Conservation (phyloP, 306 rosid species). For the Castanea sativa region DNA sequence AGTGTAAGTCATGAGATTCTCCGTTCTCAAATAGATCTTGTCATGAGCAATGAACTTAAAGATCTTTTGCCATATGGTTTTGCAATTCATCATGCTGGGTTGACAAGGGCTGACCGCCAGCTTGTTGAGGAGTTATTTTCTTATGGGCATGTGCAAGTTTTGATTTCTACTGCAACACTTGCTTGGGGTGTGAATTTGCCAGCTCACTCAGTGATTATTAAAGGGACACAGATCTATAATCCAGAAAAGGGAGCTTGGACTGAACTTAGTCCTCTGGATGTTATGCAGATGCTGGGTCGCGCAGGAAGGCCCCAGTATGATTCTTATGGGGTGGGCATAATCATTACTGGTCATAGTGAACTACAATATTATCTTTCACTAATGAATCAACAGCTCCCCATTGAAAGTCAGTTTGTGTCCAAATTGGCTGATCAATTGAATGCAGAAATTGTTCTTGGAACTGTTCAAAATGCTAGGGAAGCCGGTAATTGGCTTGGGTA, state of each 20-base stretch:
- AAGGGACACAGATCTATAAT: conserved; percentile 88
- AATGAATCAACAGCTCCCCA: conserved; percentile 94
- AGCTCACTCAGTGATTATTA: conserved; percentile 86
- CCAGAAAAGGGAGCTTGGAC: conserved; percentile 99
- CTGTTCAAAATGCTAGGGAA: conserved; percentile 88
- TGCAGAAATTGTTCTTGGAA: conserved; percentile 91
- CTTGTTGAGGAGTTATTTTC: conserved; percentile 97
- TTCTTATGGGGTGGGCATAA: conserved; percentile 85
- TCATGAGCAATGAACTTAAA: conserved; percentile 90
- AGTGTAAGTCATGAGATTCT: conserved; percentile 98
- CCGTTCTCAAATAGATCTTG: conserved; percentile 86
- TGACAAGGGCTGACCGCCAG: conserved; percentile 88
- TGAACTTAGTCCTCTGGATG: conserved; percentile 88
- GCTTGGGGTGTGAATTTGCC: conserved; percentile 99
- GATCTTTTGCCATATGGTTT: conserved; percentile 95
- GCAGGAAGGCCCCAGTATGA: conserved; percentile 97
- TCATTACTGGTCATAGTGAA: conserved; percentile 87
- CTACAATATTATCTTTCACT: conserved; percentile 89
- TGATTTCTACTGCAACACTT: conserved; percentile 96
- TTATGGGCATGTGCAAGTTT: conserved; percentile 90
- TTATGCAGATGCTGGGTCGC: conserved; percentile 98
- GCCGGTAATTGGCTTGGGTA: conserved; percentile 86
- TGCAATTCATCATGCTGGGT: conserved; percentile 96
- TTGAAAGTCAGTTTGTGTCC: conserved; percentile 92
- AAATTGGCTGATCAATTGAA: conserved; percentile 89